phyloP scores from a whole-genome alignment of 805 yeast genomes.

The Kodamaea nitidulidarum region DNA sequence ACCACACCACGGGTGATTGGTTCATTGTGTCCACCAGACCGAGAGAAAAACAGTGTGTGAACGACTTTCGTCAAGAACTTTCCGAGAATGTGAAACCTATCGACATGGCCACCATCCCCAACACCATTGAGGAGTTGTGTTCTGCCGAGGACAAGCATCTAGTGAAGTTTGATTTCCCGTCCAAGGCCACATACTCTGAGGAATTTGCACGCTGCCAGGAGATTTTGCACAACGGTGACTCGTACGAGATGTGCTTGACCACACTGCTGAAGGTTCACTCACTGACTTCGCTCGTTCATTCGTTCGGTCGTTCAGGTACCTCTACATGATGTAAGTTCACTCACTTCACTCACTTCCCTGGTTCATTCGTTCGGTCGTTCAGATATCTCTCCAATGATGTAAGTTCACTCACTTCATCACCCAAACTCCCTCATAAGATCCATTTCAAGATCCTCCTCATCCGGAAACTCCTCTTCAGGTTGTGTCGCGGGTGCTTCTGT shows the following conservation, averaged over 20 bases:
- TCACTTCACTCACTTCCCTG: too few relatives aligned
- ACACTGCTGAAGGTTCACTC: constrained; percentile 67
- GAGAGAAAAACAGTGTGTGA: constrained; percentile 31
- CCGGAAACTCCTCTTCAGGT: constrained; percentile 5
- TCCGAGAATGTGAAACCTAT: constrained; percentile 9
- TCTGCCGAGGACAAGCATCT: constrained; percentile 15
- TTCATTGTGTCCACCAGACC: constrained; percentile 50
- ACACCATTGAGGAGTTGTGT: constrained; percentile 23
- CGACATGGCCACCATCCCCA: constrained; percentile 20
- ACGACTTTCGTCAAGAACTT: constrained; percentile 9
- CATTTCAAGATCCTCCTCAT: constrained; percentile 27
- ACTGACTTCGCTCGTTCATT: too few relatives aligned
- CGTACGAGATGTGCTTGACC: constrained; percentile 90
- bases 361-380: too few relatives aligned
- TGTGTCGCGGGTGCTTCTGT: too few relatives aligned
- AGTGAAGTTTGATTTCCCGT: constrained; percentile 45
- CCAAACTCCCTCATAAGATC: constrained; percentile 33
- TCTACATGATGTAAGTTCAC: too few relatives aligned
- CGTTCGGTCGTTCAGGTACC: too few relatives aligned
- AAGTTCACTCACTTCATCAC: too few relatives aligned
- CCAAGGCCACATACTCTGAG: constrained; percentile 46
- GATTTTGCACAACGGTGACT: constrained; percentile 72
- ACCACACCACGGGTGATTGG: constrained; percentile 43
- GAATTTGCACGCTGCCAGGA: constrained; percentile 64
- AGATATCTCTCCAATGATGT: too few relatives aligned